Evolutionary conservation across 2,329 filamentous ascomycete genomes (phyloP).

Genomic region (Fusarium sulawesiense): DNA sequence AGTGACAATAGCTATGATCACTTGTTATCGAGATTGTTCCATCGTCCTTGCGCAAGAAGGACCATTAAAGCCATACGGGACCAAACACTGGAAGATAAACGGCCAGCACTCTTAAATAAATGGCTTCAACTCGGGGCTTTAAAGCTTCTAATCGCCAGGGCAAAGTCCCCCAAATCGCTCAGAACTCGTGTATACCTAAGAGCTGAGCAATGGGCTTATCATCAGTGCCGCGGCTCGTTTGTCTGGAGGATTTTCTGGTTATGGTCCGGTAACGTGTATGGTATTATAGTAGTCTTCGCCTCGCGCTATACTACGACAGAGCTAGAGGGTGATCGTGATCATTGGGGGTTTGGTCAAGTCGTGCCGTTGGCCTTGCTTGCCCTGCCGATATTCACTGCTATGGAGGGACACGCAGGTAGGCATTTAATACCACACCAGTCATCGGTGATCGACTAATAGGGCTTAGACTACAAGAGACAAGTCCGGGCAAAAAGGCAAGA

Average conservation of each 20-base stretch:
- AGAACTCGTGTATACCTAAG: rapidly evolving
- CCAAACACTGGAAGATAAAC: background rate
- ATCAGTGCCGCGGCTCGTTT: background rate
- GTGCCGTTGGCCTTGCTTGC: background rate
- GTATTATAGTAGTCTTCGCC: background rate
- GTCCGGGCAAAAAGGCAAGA: background rate
- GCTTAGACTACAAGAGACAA: background rate
- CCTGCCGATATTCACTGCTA: background rate
- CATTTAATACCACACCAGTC: too few species aligned
- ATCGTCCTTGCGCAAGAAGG: rapidly evolving
- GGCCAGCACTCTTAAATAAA: background rate
- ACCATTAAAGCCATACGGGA: rapidly evolving
- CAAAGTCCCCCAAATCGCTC: rapidly evolving
- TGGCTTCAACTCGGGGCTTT: background rate
- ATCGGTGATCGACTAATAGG: too few species aligned
- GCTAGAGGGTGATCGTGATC: background rate
- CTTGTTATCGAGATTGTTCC: rapidly evolving
- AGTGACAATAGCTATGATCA: background rate
- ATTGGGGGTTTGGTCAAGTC: conserved; percentile 2
- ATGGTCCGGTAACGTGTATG: background rate
- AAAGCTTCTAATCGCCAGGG: rapidly evolving
- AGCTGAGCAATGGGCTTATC: background rate
- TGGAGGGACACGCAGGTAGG: background rate
- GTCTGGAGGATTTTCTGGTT: background rate
- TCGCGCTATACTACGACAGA: rapidly evolving